phyloP scores from a whole-genome alignment of 768 basidiomycete species.

The Tricholoma hemisulphureum region DNA sequence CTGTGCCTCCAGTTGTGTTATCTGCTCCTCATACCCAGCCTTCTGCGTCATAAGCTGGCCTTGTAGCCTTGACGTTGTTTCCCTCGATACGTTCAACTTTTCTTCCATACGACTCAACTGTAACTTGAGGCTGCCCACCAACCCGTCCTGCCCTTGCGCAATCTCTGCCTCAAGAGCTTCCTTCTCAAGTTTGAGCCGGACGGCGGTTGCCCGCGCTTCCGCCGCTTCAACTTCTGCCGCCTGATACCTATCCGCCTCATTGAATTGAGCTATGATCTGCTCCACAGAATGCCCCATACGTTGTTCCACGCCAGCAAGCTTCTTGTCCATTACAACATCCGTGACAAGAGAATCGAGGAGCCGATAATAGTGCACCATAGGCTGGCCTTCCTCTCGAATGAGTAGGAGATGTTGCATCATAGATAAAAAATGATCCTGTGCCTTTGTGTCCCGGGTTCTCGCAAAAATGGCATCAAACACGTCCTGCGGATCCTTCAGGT shows the following conservation, averaged over 20 bases:
- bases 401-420: slow-evolving; percentile 92
- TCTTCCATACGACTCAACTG: slow-evolving; percentile 71
- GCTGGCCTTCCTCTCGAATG: slow-evolving; percentile 83
- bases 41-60: slow-evolving; percentile 77
- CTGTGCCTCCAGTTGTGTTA: slow-evolving; percentile 85
- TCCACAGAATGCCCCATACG: slow-evolving; percentile 89
- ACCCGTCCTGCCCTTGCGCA: slow-evolving; percentile 74
- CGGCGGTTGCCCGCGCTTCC: slow-evolving; percentile 60
- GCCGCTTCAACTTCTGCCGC: slow-evolving; percentile 75
- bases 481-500: slow-evolving; percentile 79
- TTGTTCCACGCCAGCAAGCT: slow-evolving; percentile 78
- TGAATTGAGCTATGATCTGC: slow-evolving; percentile 83
- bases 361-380: slow-evolving; percentile 85
- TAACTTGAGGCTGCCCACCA: slow-evolving; percentile 78
- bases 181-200: slow-evolving; percentile 76
- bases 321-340: slow-evolving; percentile 91
- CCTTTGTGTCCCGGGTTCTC: slow-evolving; percentile 76
- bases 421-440: slow-evolving; percentile 84
- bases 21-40: slow-evolving; percentile 77
- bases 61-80: slow-evolving; percentile 73
- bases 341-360: slow-evolving; percentile 87
- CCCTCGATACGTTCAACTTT: slow-evolving; percentile 74
- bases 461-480: slow-evolving; percentile 79
- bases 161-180: slow-evolving; percentile 81
- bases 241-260: slow-evolving; percentile 83